Conservation (phyloP, 805 yeast genomes). For the Candida rishiriensis region DNA sequence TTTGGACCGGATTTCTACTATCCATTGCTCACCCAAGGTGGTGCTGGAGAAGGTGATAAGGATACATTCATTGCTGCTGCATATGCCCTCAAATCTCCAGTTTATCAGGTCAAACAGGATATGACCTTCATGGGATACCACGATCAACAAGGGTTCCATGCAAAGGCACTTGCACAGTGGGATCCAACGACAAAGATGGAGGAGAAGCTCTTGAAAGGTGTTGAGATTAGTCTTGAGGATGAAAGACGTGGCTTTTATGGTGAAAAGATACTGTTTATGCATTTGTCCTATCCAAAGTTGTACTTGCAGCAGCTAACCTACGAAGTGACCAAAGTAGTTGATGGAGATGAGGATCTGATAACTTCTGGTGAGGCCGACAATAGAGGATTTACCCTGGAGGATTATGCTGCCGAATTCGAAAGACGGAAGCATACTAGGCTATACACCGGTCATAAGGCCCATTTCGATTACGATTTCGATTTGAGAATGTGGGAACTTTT, state of each 20-base stretch:
- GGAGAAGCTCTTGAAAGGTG: conserved; percentile 19
- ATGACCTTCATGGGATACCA: conserved; percentile 50
- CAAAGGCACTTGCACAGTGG: conserved; percentile 42
- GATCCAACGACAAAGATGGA: conserved; percentile 36
- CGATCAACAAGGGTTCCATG: conserved; percentile 29
- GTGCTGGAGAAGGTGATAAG: conserved; percentile 77
- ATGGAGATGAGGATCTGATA: neutral
- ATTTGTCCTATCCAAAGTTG: conserved; percentile 55
- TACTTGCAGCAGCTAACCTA: conserved; percentile 25
- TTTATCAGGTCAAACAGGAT: conserved; percentile 47
- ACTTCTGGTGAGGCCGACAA: conserved; percentile 1
- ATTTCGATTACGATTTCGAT: conserved; percentile 34
- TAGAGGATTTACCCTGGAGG: neutral
- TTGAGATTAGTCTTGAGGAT: conserved; percentile 23
- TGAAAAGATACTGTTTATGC: conserved; percentile 42
- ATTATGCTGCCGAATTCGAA: neutral
- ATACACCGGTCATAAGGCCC: conserved; percentile 26
- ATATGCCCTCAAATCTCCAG: conserved; percentile 28
- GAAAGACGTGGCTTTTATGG: conserved; percentile 7
- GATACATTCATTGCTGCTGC: conserved; percentile 75
- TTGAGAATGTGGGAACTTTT: conserved; percentile 36
- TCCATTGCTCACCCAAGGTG: conserved; percentile 63
- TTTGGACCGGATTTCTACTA: conserved; percentile 63
- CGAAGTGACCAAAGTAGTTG: conserved; percentile 13
- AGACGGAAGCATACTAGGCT: conserved; percentile 28